Base-by-base conservation (phyloP, 345 rosid genomes). In the Kandelia obovata region DNA sequence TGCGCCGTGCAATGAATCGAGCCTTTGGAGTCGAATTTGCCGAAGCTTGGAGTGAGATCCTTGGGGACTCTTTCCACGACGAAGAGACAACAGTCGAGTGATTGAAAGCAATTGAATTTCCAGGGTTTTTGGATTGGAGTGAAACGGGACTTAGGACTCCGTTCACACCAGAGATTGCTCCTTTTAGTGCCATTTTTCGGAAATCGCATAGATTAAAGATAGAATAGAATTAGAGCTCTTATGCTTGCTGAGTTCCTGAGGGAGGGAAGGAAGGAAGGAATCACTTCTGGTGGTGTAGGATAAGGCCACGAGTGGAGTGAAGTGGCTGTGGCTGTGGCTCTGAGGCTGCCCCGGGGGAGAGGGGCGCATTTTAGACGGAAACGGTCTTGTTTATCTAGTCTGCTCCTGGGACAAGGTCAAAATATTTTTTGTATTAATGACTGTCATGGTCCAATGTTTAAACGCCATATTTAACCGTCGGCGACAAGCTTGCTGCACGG, bases 1-100 rank as follows among this genome's bases (percentile, higher is more conserved):
- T 88, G 49, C 91, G 94, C 34, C 98, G 92, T 30, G 92, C 89
- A 64, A 91, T 32, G 79, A 94, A 85, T 52, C 91, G 89, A 19
- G 88, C 95, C 78, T 86, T 94, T 0, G 87, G 85, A n/a, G 76
- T 6, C 0, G 89, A 79, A 51, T 69, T 71, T 7, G 83, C 88
- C 8, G 89, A 85, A 52, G 75, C 83, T 9, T 84, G 88, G 66
- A 80, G 76, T 27, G 83, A 68, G 6, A 73, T 71, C 53, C 68
- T 69, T 35, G 73, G 61, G 49, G 71, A 58, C 25, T 64, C 64
- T 53, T 73, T 63, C 9, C 77, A 0, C 0, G 81, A 72, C 4
- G 79, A 66, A 21, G 81, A 73, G 63, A 63, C 70, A 60, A 62
- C 47, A n/a, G 66, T 35, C 43, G 61, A 52, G 27, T 21, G 59